Evolutionary conservation across 352 stramenopile genomes (phyloP).

Genomic region (Phytophthora meadii): DNA sequence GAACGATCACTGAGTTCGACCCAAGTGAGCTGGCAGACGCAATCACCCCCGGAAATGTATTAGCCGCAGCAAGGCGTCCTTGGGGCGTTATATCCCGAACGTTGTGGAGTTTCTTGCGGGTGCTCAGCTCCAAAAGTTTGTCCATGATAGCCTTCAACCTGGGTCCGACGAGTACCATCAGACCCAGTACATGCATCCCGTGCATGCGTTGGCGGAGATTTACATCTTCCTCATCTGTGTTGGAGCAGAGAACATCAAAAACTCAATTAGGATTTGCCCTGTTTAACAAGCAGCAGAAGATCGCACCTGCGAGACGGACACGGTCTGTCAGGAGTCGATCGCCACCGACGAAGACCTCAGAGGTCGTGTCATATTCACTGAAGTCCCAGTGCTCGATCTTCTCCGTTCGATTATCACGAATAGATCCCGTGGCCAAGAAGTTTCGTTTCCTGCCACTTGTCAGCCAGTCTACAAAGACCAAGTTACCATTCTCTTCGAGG

Average conservation of each 20-base stretch:
- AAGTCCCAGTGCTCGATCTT: slow-evolving; percentile 85
- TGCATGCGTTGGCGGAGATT: slow-evolving; percentile 78
- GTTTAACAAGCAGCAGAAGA: not conserved
- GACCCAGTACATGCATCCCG: slow-evolving; percentile 72
- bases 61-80: slow-evolving; percentile 57
- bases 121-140: slow-evolving; percentile 66
- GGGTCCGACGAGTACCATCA: slow-evolving; percentile 70
- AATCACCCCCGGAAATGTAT: slow-evolving; percentile 61
- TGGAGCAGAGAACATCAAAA: slow-evolving; percentile 5
- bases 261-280: not conserved
- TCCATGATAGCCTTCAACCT: slow-evolving; percentile 63
- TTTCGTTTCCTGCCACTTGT: slow-evolving; percentile 87
- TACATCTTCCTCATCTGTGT: slow-evolving; percentile 72
- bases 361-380: slow-evolving; percentile 72
- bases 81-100: slow-evolving; percentile 76
- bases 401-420: slow-evolving; percentile 68
- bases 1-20: slow-evolving; percentile 68
- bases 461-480: slow-evolving; percentile 88
- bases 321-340: slow-evolving; percentile 70
- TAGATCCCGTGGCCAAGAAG: slow-evolving; percentile 66
- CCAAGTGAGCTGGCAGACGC: slow-evolving; percentile 78
- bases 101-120: slow-evolving; percentile 79
- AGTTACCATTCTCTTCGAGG: slow-evolving; percentile 51
- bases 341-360: slow-evolving; percentile 64
- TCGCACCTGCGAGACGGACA: slow-evolving; percentile 64